Evolutionary conservation across 2,329 filamentous ascomycete species (phyloP).

Genomic region (Fusarium poae): DNA sequence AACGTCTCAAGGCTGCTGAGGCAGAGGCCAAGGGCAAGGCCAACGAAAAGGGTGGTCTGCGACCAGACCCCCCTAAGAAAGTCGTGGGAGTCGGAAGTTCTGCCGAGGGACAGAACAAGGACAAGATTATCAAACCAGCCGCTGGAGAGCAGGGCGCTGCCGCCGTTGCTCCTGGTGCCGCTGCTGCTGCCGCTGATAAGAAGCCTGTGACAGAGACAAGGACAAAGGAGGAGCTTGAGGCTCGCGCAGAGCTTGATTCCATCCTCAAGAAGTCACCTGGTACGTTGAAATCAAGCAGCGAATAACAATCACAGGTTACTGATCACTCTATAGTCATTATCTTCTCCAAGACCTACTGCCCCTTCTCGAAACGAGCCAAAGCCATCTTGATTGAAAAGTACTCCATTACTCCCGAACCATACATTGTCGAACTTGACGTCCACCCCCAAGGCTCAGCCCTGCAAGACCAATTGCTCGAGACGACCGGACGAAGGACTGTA

Average conservation of each 20-base stretch:
- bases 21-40: conserved; percentile 76
- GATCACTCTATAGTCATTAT: conserved; percentile 77
- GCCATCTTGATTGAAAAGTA: conserved; percentile 86
- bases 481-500: conserved; percentile 86
- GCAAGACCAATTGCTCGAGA: conserved; percentile 77
- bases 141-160: conserved; percentile 31
- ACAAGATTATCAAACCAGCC: conserved; percentile 57
- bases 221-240: conserved; percentile 72
- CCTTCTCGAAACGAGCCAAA: conserved; percentile 87
- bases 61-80: conserved; percentile 69
- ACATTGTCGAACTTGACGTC: conserved; percentile 89
- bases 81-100: conserved; percentile 71
- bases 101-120: conserved; percentile 62
- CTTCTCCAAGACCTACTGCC: conserved; percentile 96
- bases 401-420: conserved; percentile 82
- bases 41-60: conserved; percentile 73
- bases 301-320: conserved; percentile 11
- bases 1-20: conserved; percentile 76
- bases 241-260: conserved; percentile 77
- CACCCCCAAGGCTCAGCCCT: conserved; percentile 80
- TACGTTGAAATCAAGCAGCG: conserved; percentile 59
- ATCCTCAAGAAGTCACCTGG: conserved; percentile 89
- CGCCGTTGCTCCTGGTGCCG: conserved; percentile 8
- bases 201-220: conserved; percentile 65
- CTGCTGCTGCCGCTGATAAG: conserved; percentile 33